phyloP scores from a whole-genome alignment of 805 yeast species.

The Blastobotrys robertii region DNA sequence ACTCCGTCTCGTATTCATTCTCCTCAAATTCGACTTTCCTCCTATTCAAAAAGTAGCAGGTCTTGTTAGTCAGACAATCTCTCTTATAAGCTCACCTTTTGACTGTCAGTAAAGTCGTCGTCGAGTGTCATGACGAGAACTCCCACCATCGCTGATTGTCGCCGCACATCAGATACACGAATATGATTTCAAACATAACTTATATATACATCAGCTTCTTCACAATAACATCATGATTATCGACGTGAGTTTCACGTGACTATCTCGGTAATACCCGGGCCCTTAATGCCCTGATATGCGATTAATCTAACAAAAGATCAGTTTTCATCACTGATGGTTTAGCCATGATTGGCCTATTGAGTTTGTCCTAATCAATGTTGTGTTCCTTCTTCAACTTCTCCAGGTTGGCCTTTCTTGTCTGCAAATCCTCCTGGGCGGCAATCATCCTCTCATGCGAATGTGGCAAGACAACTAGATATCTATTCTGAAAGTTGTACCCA shows the following conservation, averaged over 20 bases:
- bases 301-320: not conserved
- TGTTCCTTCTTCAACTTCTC: slow-evolving; percentile 21
- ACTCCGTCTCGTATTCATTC: not conserved
- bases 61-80: not conserved
- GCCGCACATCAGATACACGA: too few relatives aligned
- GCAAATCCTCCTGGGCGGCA: slow-evolving; percentile 24
- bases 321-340: too few relatives aligned
- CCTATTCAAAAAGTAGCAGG: slow-evolving; percentile 2
- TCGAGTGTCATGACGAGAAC: not conserved
- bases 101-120: not conserved
- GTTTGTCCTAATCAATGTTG: slow-evolving; percentile 13
- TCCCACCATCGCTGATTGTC: too few relatives aligned
- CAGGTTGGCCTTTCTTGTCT: slow-evolving; percentile 20
- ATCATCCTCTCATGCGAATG: slow-evolving; percentile 36
- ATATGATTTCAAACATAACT: too few relatives aligned
- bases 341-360: too few relatives aligned
- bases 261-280: too few relatives aligned
- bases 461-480: slow-evolving; percentile 45
- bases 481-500: slow-evolving; percentile 49
- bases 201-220: not conserved
- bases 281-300: not conserved
- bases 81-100: not conserved
- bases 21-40: not conserved
- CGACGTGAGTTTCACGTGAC: not conserved
- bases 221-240: not conserved